These are phyloP conservation scores for Passalora sequoiae DNA, from an alignment of 2,329 filamentous ascomycete genomes.

Conservation along the genomic window DNA sequence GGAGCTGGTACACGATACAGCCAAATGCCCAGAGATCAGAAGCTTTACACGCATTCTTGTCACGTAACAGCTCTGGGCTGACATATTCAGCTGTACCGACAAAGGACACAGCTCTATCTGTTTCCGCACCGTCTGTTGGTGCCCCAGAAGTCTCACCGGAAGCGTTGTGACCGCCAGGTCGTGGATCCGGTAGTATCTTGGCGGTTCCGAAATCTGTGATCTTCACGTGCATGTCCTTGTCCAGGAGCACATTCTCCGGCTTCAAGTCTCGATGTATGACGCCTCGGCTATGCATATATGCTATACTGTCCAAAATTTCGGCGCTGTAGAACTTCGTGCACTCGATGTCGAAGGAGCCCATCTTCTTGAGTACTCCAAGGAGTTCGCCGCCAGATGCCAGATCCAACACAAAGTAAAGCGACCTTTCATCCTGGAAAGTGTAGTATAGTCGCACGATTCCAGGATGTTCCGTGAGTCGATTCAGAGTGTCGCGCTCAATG, in stretches of 20 bases:
- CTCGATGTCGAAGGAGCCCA: constrained; percentile 89
- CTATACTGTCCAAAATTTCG: constrained; percentile 91
- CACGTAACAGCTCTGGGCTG: constrained; percentile 90
- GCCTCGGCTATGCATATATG: constrained; percentile 94
- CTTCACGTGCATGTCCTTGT: constrained; percentile 95
- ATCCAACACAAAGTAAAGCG: constrained; percentile 93
- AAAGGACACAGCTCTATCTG: constrained; percentile 81
- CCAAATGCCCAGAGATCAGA: constrained; percentile 98
- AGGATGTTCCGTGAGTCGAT: constrained; percentile 90
- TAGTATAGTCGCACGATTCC: constrained; percentile 96
- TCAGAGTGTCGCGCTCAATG: constrained; percentile 97
- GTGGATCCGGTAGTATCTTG: constrained; percentile 67
- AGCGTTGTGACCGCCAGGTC: constrained; percentile 34
- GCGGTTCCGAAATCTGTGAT: constrained; percentile 98
- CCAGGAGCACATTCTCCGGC: constrained; percentile 91
- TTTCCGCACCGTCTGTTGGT: constrained; percentile 55
- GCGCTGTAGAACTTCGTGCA: constrained; percentile 92
- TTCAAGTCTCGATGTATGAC: constrained; percentile 97
- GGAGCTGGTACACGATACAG: constrained; percentile 92
- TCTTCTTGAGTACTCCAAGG: constrained; percentile 86
- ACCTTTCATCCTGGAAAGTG: constrained; percentile 95
- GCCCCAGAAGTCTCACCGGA: constrained; percentile 39
- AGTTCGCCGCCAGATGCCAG: constrained; percentile 88
- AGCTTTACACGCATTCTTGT: constrained; percentile 95
- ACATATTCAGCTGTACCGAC: constrained; percentile 98